Evolutionary conservation across 2,329 filamentous ascomycete species (phyloP).

Genomic region (Trichoderma sp.): DNA sequence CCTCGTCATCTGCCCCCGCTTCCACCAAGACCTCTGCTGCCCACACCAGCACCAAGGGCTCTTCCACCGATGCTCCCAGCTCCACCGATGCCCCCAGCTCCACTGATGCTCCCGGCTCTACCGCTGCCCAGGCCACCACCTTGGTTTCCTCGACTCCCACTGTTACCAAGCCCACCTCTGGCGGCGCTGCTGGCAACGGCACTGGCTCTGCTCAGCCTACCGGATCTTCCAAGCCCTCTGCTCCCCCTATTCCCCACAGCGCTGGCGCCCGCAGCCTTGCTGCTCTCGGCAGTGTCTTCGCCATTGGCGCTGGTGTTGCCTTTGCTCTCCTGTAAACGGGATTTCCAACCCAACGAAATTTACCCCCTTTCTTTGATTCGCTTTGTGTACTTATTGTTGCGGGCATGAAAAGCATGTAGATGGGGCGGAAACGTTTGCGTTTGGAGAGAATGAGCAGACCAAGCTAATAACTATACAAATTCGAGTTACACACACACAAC

Average conservation of each 20-base stretch:
- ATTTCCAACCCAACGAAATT: neutral
- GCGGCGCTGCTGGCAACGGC: constrained; percentile 25
- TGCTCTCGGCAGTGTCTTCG: constrained; percentile 32
- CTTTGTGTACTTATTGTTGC: constrained; percentile 32
- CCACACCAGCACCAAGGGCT: neutral
- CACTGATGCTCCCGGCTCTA: constrained; percentile 18
- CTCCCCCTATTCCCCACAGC: constrained; percentile 31
- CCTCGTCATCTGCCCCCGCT: constrained; percentile 18
- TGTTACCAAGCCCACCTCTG: constrained; percentile 27
- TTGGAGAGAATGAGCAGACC: constrained; percentile 33
- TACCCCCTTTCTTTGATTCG: constrained; percentile 16
- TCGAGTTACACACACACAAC: constrained; percentile 31
- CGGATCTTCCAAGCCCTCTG: constrained; percentile 21
- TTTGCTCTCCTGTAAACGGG: constrained; percentile 35
- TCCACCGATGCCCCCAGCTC: constrained; percentile 29
- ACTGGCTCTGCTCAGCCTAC: constrained; percentile 26
- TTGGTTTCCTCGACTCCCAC: constrained; percentile 30
- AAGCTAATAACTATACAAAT: constrained; percentile 37
- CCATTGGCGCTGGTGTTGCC: constrained; percentile 35
- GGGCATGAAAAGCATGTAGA: constrained; percentile 34
- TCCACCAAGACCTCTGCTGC: constrained; percentile 24
- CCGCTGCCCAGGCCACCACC: constrained; percentile 24
- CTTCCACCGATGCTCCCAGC: constrained; percentile 29
- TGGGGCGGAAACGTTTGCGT: constrained; percentile 25
- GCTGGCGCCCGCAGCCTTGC: constrained; percentile 33